Evolutionary conservation across 2,329 filamentous ascomycete genomes (phyloP), one percentile per base, ranked within the genome.

Genomic region (Diaporthe longicolla): DNA sequence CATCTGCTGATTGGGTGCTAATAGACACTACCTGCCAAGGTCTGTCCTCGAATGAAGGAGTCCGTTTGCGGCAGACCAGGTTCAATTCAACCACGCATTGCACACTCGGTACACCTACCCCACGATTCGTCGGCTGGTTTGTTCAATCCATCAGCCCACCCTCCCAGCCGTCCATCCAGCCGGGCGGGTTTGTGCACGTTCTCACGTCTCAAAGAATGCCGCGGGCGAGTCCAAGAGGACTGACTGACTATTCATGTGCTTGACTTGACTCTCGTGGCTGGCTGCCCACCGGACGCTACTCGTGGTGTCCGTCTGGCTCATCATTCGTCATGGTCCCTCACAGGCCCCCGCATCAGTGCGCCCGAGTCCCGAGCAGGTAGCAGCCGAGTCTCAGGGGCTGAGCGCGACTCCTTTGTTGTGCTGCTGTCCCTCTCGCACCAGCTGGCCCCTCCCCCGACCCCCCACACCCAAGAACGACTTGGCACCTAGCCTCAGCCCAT

Each of bases 261-360:
- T 63, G 58, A 58, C 70, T 54, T 73, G 70, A 75, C 70, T 73
- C 57, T 37, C 40, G n/a, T 63, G 15, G 5, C 37, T 50, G 68
- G 50, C 55, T 58, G 57, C 48, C 69, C 73, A 69, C 37, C 19
- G 55, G 63, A 29, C 48, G 35, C 29, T 48, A 59, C 73, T 68
- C 55, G 73, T 73, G 70, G 71, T 54, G 57, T 43, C 63, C 66
- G 61, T 55, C 55, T 43, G 57, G 70, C 71, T 50, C 59, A 40
- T 55, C 40, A 75, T 66, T 73, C 73, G 71, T 59, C 59, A n/a
- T 71, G 37, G 32, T 43, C 15, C 15, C 52, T 68, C 24, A 50
- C 69, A 68, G 59, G 58, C 55, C 66, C 54, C 66, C 52, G 66
- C 50, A 70, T 45, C 66, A 57, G 24, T 55, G 52, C 54, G 29